Conservation (phyloP, 2,329 filamentous ascomycete species). For the Phoma herbarum region DNA sequence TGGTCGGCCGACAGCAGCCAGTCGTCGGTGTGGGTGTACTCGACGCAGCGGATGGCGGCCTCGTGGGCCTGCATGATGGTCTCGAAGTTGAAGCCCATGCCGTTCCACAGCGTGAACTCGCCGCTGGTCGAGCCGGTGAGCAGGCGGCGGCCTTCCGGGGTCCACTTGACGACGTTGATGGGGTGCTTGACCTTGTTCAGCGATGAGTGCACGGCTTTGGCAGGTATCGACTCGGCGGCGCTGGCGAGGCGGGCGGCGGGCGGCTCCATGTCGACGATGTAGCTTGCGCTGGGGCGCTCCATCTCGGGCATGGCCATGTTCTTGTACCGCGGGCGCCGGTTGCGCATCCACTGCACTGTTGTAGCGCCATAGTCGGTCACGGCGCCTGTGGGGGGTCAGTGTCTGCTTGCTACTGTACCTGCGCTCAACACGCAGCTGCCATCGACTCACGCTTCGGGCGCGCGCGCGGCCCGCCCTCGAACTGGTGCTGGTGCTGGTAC, state of each 20-base stretch:
- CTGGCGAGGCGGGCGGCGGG: slow-evolving; percentile 77
- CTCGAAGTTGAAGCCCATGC: slow-evolving; percentile 98
- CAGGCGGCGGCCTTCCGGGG: slow-evolving; percentile 89
- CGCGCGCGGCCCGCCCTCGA: slow-evolving; percentile 45
- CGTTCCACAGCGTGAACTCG: slow-evolving; percentile 98
- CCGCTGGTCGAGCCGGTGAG: slow-evolving; percentile 95
- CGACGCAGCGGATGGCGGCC: slow-evolving; percentile 79
- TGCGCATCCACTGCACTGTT: slow-evolving; percentile 88
- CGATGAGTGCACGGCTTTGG: slow-evolving; percentile 97
- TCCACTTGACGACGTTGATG: slow-evolving; percentile 97
- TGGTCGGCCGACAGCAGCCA: slow-evolving; percentile 97
- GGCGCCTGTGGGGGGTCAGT: slow-evolving; percentile 66
- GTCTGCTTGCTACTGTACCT: background rate
- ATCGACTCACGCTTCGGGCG: slow-evolving; percentile 46
- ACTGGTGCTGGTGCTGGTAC: slow-evolving; percentile 46
- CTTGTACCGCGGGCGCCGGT: slow-evolving; percentile 79
- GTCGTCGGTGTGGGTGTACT: slow-evolving; percentile 94
- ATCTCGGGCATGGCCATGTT: slow-evolving; percentile 75
- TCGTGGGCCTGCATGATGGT: slow-evolving; percentile 99
- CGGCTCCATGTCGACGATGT: slow-evolving; percentile 90
- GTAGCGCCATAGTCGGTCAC: slow-evolving; percentile 94
- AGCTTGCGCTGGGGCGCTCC: slow-evolving; percentile 87
- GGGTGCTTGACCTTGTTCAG: slow-evolving; percentile 98
- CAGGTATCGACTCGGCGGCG: slow-evolving; percentile 86
- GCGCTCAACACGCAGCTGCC: background rate